Conservation (phyloP, 78 protist species). For the Dictyostelium capitatum region DNA sequence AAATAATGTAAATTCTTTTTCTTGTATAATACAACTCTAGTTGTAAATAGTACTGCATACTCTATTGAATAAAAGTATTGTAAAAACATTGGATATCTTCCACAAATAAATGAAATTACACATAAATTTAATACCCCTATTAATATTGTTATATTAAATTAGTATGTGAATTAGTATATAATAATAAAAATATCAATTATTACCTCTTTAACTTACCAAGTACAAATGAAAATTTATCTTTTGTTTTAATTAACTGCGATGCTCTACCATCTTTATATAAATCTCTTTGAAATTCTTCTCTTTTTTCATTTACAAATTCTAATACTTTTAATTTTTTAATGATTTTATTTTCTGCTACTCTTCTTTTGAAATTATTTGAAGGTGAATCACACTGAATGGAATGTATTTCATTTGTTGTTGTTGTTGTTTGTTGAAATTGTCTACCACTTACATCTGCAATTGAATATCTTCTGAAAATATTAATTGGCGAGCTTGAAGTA, state of each 20-base stretch:
- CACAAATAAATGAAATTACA: conserved; percentile 55
- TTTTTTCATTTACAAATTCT: conserved; percentile 59
- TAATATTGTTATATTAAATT: too few relatives aligned
- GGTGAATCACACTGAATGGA: background rate
- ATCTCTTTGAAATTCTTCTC: conserved; percentile 60
- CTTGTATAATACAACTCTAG: conserved; percentile 41
- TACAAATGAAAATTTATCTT: conserved; percentile 67
- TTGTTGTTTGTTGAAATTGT: background rate
- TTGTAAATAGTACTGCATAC: conserved; percentile 20
- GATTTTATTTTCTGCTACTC: conserved; percentile 46
- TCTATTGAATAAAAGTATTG: conserved; percentile 37
- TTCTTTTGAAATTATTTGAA: background rate
- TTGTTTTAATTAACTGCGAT: conserved; percentile 29
- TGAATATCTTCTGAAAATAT: conserved; percentile 41
- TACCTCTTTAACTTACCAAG: too few relatives aligned
- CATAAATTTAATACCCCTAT: conserved; percentile 72
- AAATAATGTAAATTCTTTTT: conserved; percentile 76
- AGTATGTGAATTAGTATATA: too few relatives aligned
- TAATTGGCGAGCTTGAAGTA: conserved; percentile 36
- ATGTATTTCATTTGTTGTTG: too few relatives aligned
- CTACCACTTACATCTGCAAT: conserved; percentile 6
- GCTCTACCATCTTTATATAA: conserved; percentile 40
- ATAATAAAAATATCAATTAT: too few relatives aligned
- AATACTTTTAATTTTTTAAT: conserved; percentile 61
- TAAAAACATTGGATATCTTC: conserved; percentile 23